phyloP scores from a whole-genome alignment of 176 grass and related monocot genomes.

The Alloteropsis semialata region DNA sequence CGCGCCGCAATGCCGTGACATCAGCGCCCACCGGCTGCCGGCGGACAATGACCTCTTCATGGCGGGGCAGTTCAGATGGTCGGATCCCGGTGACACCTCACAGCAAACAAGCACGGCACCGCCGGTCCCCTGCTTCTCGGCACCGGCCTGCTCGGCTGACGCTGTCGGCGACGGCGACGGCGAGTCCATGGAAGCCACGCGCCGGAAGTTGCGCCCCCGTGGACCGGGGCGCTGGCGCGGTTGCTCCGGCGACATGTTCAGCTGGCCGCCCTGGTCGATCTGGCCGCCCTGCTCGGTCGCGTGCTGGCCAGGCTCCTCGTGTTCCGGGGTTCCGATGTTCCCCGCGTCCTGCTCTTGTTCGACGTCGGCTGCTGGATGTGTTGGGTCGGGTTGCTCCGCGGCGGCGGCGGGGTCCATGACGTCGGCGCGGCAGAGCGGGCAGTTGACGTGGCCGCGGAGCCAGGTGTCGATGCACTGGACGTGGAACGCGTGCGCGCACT shows the following conservation, averaged over 20 bases:
- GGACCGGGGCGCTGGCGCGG: neutral
- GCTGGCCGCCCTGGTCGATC: neutral
- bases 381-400: neutral
- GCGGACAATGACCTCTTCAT: slow-evolving; percentile 33
- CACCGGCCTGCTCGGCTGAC: neutral
- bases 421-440: slow-evolving; percentile 77
- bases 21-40: slow-evolving; percentile 18
- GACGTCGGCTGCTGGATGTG: neutral
- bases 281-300: slow-evolving; percentile 1
- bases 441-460: slow-evolving; percentile 77
- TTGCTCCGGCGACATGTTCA: neutral
- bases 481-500: slow-evolving; percentile 90
- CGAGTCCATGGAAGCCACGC: slow-evolving; percentile 48
- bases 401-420: slow-evolving; percentile 32
- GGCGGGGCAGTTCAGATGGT: neutral
- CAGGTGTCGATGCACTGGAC: slow-evolving; percentile 82
- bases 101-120: neutral
- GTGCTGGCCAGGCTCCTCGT: neutral
- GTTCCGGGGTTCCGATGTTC: neutral
- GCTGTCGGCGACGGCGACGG: neutral
- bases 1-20: neutral
- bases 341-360: neutral
- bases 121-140: slow-evolving; percentile 11
- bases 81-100: slow-evolving; percentile 10
- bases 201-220: neutral